phyloP scores from a whole-genome alignment of 2,329 filamentous ascomycete genomes.

The Neofusicoccum parvum region DNA sequence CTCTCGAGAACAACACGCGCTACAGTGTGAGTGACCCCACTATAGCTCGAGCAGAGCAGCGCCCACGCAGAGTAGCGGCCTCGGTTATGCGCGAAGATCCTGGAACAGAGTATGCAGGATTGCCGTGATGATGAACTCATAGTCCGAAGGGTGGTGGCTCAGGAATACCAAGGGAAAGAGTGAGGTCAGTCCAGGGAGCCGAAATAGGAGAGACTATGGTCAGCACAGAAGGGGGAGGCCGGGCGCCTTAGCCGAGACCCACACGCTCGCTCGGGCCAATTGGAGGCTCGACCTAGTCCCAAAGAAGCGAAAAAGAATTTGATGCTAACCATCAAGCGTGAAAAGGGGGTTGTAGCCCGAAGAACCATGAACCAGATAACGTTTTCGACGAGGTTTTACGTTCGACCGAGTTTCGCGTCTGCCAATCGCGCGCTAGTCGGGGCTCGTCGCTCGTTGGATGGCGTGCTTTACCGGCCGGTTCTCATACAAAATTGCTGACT shows the following conservation, averaged over 20 bases:
- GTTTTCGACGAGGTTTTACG: no score
- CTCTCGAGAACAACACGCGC: slow-evolving; percentile 3
- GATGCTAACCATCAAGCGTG: no score
- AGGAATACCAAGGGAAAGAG: neutral
- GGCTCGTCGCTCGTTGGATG: no score
- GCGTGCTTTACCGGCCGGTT: no score
- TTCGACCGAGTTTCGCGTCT: no score
- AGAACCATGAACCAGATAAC: no score
- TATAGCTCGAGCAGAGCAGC: slow-evolving; percentile 8
- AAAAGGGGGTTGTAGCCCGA: no score
- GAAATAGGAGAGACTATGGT: slow-evolving; percentile 1
- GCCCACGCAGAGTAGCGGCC: slow-evolving; percentile 8
- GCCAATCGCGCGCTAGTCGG: no score
- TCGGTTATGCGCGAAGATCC: neutral
- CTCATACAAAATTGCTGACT: no score
- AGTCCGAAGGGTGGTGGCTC: neutral
- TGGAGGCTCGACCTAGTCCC: neutral
- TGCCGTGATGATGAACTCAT: neutral
- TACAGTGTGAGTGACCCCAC: slow-evolving; percentile 3
- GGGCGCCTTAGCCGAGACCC: slow-evolving; percentile 3
- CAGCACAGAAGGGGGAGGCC: neutral
- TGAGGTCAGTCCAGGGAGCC: neutral
- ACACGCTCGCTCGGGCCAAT: neutral
- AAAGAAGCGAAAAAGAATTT: neutral
- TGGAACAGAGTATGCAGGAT: slow-evolving; percentile 1